Percentiles rank a stretch among this genome's conserved stretches.
These are phyloP conservation scores for Phytophthora rubi DNA, from an alignment of 352 stramenopile species.

Conservation along the genomic window DNA sequence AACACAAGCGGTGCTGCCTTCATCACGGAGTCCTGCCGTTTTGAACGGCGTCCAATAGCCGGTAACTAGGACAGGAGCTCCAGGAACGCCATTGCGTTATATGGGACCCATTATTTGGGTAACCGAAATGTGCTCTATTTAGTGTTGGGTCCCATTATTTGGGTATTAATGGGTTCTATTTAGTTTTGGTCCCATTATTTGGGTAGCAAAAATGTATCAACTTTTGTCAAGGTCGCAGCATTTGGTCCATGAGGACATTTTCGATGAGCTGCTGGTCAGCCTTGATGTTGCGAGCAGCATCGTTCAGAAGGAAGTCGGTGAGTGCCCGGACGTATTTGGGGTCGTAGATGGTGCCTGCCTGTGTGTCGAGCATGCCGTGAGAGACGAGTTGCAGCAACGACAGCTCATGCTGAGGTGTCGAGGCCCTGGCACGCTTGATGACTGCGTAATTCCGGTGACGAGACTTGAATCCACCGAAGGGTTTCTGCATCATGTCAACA, in stretches of 20 bases:
- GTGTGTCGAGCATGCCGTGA: slow-evolving; percentile 56
- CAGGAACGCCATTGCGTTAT: too few species aligned
- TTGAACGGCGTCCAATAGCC: too few species aligned
- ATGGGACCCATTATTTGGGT: neutral
- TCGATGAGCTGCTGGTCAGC: slow-evolving; percentile 56
- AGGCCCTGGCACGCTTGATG: slow-evolving; percentile 47
- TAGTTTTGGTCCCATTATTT: neutral
- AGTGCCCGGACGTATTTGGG: slow-evolving; percentile 46
- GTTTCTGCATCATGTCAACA: slow-evolving; percentile 50
- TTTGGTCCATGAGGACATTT: slow-evolving; percentile 51
- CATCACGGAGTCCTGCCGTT: too few species aligned
- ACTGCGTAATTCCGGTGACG: slow-evolving; percentile 65
- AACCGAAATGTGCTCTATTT: neutral
- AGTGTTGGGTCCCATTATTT: neutral
- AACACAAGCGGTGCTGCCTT: too few species aligned
- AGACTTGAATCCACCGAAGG: slow-evolving; percentile 42
- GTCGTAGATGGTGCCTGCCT: slow-evolving; percentile 36
- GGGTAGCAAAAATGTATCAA: neutral
- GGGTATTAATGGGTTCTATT: neutral
- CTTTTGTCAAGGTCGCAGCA: slow-evolving; percentile 24
- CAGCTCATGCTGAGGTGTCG: slow-evolving; percentile 37
- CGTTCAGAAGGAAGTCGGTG: slow-evolving; percentile 55
- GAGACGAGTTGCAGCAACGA: slow-evolving; percentile 59
- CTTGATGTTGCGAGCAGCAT: slow-evolving; percentile 44
- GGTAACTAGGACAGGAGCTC: too few species aligned